Percentiles rank a stretch among this genome's conserved stretches.
These are phyloP conservation scores for Monosporozyma solicola DNA, from an alignment of 805 yeast species.

Conservation along the genomic window DNA sequence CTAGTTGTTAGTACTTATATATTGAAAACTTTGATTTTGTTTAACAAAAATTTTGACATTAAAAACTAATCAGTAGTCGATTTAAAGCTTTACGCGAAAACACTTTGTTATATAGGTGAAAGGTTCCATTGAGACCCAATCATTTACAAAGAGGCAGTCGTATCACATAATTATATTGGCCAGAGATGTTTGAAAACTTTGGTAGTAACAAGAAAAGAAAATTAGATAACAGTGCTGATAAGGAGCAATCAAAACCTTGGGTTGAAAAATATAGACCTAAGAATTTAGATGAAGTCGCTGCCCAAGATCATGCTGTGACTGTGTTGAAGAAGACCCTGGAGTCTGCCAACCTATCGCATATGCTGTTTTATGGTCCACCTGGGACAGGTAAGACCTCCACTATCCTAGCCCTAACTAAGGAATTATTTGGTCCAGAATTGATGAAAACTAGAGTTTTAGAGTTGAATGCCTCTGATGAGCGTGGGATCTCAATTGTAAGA, in stretches of 20 bases:
- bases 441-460: slow-evolving; percentile 67
- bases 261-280: slow-evolving; percentile 93
- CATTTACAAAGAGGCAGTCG: background rate
- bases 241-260: slow-evolving; percentile 56
- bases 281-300: slow-evolving; percentile 74
- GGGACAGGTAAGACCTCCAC: slow-evolving; percentile 93
- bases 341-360: slow-evolving; percentile 81
- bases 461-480: slow-evolving; percentile 82
- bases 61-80: background rate
- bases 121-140: background rate
- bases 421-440: slow-evolving; percentile 65
- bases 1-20: background rate
- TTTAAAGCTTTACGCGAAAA: background rate
- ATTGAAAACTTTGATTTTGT: background rate
- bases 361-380: slow-evolving; percentile 89
- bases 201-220: slow-evolving; percentile 25
- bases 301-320: slow-evolving; percentile 83
- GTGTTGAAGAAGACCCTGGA: slow-evolving; percentile 71
- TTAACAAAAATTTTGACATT: background rate
- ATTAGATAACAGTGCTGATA: slow-evolving; percentile 8
- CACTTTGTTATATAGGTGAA: background rate
- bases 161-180: background rate
- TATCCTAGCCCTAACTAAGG: slow-evolving; percentile 70
- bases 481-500: slow-evolving; percentile 83
- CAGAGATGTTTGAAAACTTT: slow-evolving; percentile 16